phyloP scores from a whole-genome alignment of 345 rosid genomes.

The Citrus hindsii region DNA sequence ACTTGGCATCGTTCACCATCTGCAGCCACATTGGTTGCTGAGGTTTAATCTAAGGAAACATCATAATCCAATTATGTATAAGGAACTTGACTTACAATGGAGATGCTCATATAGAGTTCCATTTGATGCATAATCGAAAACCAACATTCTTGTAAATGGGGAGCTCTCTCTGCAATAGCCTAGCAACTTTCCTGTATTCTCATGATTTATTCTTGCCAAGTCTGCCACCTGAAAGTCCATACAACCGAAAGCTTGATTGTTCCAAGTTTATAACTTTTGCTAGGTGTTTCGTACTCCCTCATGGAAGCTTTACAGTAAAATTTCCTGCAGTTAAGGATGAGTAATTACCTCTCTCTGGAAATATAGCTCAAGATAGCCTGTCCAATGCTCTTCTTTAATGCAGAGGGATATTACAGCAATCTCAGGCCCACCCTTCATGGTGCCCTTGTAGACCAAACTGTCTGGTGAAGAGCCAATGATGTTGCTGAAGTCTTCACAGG shows the following conservation, averaged over 20 bases:
- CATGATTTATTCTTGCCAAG: slow-evolving; percentile 86
- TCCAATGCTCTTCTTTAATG: slow-evolving; percentile 88
- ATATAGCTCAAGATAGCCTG: slow-evolving; percentile 90
- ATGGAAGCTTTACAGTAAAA: not conserved
- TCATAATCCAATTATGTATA: not conserved
- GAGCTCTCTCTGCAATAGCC: slow-evolving; percentile 84
- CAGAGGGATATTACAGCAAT: slow-evolving; percentile 92
- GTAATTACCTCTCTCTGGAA: slow-evolving; percentile 83
- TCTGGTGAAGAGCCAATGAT: slow-evolving; percentile 93
- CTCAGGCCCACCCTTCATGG: slow-evolving; percentile 83
- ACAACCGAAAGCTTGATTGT: slow-evolving; percentile 1
- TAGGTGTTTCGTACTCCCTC: not conserved
- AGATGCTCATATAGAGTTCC: slow-evolving; percentile 95
- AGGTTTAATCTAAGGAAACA: slow-evolving; percentile 13
- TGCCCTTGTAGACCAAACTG: slow-evolving; percentile 93
- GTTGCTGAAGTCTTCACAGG: slow-evolving; percentile 99
- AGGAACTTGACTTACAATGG: slow-evolving; percentile 63
- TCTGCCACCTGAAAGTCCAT: slow-evolving; percentile 77
- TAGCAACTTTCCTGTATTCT: slow-evolving; percentile 71
- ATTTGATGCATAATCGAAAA: slow-evolving; percentile 91
- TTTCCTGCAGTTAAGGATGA: not conserved
- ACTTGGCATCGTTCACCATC: slow-evolving; percentile 90
- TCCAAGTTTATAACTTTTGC: not conserved
- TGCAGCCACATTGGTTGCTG: slow-evolving; percentile 28
- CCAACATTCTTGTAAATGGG: slow-evolving; percentile 92